These are phyloP conservation scores for Sporobolomyces roseus DNA, from an alignment of 768 basidiomycete genomes.

Conservation along the genomic window DNA sequence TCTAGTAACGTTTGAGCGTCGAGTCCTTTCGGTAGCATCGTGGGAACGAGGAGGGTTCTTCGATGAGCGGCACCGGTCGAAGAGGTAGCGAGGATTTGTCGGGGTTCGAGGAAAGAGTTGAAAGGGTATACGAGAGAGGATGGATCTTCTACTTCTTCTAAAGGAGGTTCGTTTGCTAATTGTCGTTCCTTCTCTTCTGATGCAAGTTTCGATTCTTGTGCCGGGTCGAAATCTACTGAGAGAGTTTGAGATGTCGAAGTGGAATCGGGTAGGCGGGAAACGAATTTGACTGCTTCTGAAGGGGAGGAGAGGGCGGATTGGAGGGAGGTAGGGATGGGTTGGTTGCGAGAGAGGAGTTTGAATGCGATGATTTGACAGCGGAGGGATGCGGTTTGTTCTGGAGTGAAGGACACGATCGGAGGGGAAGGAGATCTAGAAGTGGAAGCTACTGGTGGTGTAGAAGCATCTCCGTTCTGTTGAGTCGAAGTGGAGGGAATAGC, in stretches of 20 bases:
- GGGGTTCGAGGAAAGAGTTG: slow-evolving; percentile 51
- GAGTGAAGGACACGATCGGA: slow-evolving; percentile 63
- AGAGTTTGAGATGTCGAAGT: background rate
- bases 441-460: background rate
- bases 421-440: slow-evolving; percentile 57
- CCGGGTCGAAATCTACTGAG: background rate
- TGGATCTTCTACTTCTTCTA: slow-evolving; percentile 37
- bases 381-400: slow-evolving; percentile 59
- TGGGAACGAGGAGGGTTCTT: slow-evolving; percentile 66
- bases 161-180: slow-evolving; percentile 8
- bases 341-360: slow-evolving; percentile 44
- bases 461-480: slow-evolving; percentile 51
- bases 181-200: slow-evolving; percentile 1
- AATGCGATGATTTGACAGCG: slow-evolving; percentile 44
- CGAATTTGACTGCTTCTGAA: slow-evolving; percentile 29
- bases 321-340: slow-evolving; percentile 42
- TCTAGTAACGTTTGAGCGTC: slow-evolving; percentile 87
- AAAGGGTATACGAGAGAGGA: slow-evolving; percentile 26
- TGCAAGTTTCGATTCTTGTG: background rate
- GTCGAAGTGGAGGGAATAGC: slow-evolving; percentile 36
- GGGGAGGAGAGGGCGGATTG: slow-evolving; percentile 36
- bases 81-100: slow-evolving; percentile 57
- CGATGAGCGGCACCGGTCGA: slow-evolving; percentile 53
- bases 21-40: slow-evolving; percentile 82
- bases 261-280: background rate